Evolutionary conservation across 1,139 yeast species (phyloP).

Genomic region (Hanseniaspora gamundiae): DNA sequence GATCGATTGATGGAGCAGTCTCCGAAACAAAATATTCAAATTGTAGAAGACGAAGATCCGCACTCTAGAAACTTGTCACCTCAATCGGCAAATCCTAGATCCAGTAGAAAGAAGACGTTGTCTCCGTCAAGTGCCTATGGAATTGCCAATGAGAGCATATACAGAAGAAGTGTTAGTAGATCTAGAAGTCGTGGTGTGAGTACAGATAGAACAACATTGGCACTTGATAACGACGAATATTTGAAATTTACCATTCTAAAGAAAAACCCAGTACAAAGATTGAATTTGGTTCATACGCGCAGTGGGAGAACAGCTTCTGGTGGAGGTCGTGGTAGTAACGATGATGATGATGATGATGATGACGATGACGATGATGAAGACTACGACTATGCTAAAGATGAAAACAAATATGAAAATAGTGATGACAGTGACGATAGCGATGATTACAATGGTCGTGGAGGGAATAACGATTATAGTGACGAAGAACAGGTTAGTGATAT

Average conservation of each 20-base stretch:
- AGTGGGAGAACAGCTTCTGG: not conserved
- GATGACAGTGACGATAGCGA: conserved; percentile 5
- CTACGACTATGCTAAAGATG: not conserved
- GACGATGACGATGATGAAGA: not conserved
- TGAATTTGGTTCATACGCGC: not conserved
- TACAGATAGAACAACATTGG: conserved; percentile 11
- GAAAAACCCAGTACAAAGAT: conserved; percentile 10
- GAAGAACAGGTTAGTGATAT: conserved; percentile 8
- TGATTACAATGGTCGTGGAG: not conserved
- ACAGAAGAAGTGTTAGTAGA: not conserved
- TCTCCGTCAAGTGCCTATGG: not conserved
- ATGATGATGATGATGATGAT: not conserved
- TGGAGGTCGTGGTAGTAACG: not conserved
- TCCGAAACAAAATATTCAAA: not conserved
- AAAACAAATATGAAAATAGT: not conserved
- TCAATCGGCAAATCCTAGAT: not conserved
- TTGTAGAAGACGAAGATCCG: not conserved
- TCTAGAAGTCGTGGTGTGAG: conserved; percentile 1
- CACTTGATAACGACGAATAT: conserved; percentile 20
- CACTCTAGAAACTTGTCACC: not conserved
- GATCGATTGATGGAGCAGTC: not conserved
- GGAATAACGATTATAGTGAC: not conserved
- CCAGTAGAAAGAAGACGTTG: not conserved
- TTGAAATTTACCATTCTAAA: conserved; percentile 23
- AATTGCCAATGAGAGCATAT: not conserved